phyloP scores from a whole-genome alignment of 805 yeast genomes.

The Saturnispora hagleri region DNA sequence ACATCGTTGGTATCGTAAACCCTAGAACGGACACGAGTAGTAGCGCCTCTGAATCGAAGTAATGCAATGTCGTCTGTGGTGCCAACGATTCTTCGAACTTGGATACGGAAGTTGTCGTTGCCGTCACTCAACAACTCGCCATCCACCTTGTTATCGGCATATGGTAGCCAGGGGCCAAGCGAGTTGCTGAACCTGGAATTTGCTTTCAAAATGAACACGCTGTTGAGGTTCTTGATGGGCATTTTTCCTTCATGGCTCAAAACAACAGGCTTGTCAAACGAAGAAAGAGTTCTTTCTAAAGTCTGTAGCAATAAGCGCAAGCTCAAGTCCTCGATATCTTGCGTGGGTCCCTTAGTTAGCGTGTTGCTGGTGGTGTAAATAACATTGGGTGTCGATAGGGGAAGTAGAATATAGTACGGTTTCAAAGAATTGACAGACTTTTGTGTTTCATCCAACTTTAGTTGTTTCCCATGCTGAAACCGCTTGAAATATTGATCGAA shows the following conservation, averaged over 20 bases:
- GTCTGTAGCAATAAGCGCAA: conserved; percentile 51
- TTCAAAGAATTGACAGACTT: conserved; percentile 33
- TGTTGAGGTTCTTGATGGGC: conserved; percentile 39
- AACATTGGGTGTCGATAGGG: conserved; percentile 55
- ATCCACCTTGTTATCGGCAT: conserved; percentile 62
- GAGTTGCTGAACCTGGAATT: conserved; percentile 52
- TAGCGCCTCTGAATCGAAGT: conserved; percentile 54
- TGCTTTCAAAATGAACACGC: conserved; percentile 52
- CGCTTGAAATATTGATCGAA: conserved; percentile 9
- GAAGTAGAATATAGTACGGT: conserved; percentile 60
- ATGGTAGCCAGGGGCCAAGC: conserved; percentile 64
- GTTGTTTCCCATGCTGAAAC: conserved; percentile 3
- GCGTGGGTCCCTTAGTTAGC: neutral
- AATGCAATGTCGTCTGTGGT: conserved; percentile 32
- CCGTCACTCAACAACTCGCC: conserved; percentile 48
- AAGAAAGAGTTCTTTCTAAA: conserved; percentile 34
- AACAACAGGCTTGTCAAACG: conserved; percentile 29
- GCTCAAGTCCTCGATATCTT: conserved; percentile 33
- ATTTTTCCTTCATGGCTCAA: conserved; percentile 28
- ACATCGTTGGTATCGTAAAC: conserved; percentile 4
- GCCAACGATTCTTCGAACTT: conserved; percentile 19
- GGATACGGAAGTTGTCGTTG: conserved; percentile 33
- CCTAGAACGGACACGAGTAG: conserved; percentile 29
- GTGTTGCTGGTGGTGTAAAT: conserved; percentile 38
- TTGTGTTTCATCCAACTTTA: conserved; percentile 6